These are phyloP conservation scores for Solanum rostratum DNA, from an alignment of 257 asterid species.

Conservation along the genomic window DNA sequence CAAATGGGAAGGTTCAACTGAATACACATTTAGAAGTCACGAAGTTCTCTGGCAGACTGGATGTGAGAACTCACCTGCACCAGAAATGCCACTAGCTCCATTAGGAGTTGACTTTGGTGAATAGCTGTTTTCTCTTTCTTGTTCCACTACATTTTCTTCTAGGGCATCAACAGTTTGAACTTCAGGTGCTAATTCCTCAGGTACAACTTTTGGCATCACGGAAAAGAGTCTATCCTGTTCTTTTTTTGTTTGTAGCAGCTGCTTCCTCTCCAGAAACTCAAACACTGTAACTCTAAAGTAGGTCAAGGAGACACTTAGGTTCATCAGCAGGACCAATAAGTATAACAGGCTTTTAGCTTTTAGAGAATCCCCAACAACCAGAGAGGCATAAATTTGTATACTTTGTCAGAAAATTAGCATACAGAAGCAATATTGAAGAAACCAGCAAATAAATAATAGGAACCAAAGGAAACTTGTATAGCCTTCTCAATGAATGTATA, in stretches of 20 bases:
- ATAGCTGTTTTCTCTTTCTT: slow-evolving; percentile 7
- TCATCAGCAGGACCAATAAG: background rate
- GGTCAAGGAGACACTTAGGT: slow-evolving; percentile 40
- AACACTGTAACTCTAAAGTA: slow-evolving; percentile 32
- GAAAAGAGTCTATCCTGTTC: slow-evolving; percentile 57
- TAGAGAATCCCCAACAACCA: background rate
- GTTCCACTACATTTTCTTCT: slow-evolving; percentile 19
- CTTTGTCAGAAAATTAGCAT: background rate
- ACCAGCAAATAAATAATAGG: background rate
- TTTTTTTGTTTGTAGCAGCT: slow-evolving; percentile 53
- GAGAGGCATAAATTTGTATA: background rate
- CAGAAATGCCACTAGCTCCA: slow-evolving; percentile 8
- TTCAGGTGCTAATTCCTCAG: slow-evolving; percentile 59
- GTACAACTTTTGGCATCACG: slow-evolving; percentile 56
- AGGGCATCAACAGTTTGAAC: slow-evolving; percentile 9
- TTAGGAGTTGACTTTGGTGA: slow-evolving; percentile 37
- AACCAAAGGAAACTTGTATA: background rate
- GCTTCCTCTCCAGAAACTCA: slow-evolving; percentile 51
- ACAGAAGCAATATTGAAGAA: background rate
- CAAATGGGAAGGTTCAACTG: background rate
- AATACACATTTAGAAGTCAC: background rate
- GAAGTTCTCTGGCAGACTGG: background rate
- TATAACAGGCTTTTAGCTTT: background rate
- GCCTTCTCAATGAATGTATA: background rate
- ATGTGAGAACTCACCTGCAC: slow-evolving; percentile 33